Evolutionary conservation across 208 protist genomes (phyloP).

Genomic region (Crithidia acanthocephali): DNA sequence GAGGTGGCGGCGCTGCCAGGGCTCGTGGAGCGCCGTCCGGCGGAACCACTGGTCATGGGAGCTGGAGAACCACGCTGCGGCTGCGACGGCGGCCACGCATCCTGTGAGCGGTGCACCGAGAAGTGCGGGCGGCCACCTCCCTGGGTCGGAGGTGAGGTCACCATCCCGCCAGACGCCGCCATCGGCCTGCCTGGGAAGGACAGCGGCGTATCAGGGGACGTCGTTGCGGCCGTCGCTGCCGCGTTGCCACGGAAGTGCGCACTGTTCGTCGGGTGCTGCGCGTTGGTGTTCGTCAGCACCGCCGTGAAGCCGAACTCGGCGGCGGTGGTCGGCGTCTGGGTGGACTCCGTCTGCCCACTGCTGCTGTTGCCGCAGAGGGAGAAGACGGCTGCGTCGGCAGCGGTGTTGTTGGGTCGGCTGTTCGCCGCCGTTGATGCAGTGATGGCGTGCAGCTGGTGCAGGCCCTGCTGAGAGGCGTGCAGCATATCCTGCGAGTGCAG

Average conservation of each 20-base stretch:
- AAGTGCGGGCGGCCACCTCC: constrained; percentile 1
- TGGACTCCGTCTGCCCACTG: not conserved
- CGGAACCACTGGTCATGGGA: not conserved
- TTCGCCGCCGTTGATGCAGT: too few relatives aligned
- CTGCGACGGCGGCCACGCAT: not conserved
- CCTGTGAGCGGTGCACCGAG: not conserved
- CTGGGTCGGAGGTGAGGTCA: constrained; percentile 3
- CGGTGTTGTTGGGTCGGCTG: too few relatives aligned
- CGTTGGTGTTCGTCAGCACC: constrained; percentile 9
- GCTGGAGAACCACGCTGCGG: not conserved
- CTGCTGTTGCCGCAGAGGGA: not conserved
- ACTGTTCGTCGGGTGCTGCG: not conserved
- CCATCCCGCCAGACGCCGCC: not conserved
- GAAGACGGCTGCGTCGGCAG: not conserved
- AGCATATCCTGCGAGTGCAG: constrained; percentile 6
- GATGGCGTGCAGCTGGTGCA: constrained; percentile 7
- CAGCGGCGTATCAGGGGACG: not conserved
- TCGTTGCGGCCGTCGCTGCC: too few relatives aligned
- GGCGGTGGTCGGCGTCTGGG: not conserved
- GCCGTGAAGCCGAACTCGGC: constrained; percentile 19
- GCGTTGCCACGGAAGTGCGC: not conserved
- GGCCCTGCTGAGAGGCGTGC: not conserved
- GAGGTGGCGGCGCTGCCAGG: constrained; percentile 1
- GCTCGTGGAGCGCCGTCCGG: not conserved
- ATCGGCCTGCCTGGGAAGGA: not conserved